These are phyloP conservation scores for Fusarium sp. DNA, from an alignment of 2,329 filamentous ascomycete genomes.

Conservation along the genomic window DNA sequence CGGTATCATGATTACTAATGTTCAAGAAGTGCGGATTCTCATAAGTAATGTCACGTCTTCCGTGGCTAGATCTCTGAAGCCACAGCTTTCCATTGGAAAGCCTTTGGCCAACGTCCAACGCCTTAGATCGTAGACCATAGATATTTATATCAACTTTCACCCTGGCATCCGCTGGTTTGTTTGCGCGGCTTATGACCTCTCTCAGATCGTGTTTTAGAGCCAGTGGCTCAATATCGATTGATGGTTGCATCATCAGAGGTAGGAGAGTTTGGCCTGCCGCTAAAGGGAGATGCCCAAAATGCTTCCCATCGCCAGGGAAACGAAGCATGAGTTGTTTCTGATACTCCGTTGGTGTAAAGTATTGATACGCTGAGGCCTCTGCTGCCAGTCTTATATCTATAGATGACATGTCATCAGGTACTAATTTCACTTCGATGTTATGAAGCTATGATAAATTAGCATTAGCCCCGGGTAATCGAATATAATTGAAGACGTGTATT, in stretches of 20 bases:
- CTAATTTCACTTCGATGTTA: slow-evolving; percentile 9
- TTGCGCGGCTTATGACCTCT: not conserved
- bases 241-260: not conserved
- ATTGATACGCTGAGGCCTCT: not conserved
- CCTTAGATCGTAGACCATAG: not conserved
- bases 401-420: not conserved
- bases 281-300: not conserved
- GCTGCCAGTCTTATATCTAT: not conserved
- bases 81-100: not conserved
- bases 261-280: not conserved
- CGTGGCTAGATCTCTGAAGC: slow-evolving; percentile 1
- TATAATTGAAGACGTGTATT: no score
- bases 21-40: slow-evolving; percentile 2
- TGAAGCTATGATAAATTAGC: not conserved
- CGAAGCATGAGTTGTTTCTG: slow-evolving; percentile 6
- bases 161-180: not conserved
- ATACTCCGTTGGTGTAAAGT: not conserved
- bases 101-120: accelerated
- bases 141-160: slow-evolving; percentile 9
- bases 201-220: not conserved
- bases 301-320: not conserved
- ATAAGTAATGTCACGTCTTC: not conserved
- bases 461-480: no score
- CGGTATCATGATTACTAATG: not conserved
- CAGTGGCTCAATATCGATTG: not conserved